Conservation (phyloP, 768 basidiomycete genomes). For the Lentinula edodes region DNA sequence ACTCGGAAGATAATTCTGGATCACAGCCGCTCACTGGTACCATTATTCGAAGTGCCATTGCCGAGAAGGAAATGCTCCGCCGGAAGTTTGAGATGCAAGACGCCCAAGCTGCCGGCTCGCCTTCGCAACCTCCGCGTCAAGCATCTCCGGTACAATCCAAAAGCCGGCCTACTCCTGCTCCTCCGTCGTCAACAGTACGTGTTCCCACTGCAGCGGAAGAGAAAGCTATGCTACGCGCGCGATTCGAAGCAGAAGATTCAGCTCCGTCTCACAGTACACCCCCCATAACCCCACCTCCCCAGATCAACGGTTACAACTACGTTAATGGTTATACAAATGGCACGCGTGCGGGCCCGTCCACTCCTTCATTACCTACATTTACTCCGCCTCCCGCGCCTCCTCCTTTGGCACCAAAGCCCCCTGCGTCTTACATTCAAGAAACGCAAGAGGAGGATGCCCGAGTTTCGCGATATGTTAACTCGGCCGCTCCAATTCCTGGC, state of each 20-base stretch:
- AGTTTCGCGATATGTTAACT: slow-evolving; percentile 36
- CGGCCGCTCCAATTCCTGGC: slow-evolving; percentile 20
- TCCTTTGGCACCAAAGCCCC: slow-evolving; percentile 72
- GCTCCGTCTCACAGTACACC: not conserved
- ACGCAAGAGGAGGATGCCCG: slow-evolving; percentile 72
- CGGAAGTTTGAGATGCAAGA: slow-evolving; percentile 56
- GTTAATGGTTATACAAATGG: slow-evolving; percentile 12
- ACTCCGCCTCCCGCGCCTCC: slow-evolving; percentile 40
- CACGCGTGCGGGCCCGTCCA: not conserved
- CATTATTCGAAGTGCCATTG: slow-evolving; percentile 19
- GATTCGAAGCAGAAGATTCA: slow-evolving; percentile 54
- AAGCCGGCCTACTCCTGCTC: slow-evolving; percentile 28
- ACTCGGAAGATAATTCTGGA: slow-evolving; percentile 19
- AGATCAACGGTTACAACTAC: slow-evolving; percentile 20
- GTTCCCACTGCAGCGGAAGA: slow-evolving; percentile 71
- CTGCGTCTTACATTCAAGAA: slow-evolving; percentile 75
- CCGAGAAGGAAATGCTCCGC: slow-evolving; percentile 56
- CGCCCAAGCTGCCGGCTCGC: slow-evolving; percentile 23
- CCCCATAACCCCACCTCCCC: slow-evolving; percentile 14
- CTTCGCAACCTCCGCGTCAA: slow-evolving; percentile 19
- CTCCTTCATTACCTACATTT: not conserved
- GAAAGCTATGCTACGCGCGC: slow-evolving; percentile 63
- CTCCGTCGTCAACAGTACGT: slow-evolving; percentile 21
- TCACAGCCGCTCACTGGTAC: slow-evolving; percentile 14
- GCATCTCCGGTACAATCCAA: slow-evolving; percentile 18